phyloP scores from a whole-genome alignment of 352 stramenopile genomes.

The Phytophthora vignae region DNA sequence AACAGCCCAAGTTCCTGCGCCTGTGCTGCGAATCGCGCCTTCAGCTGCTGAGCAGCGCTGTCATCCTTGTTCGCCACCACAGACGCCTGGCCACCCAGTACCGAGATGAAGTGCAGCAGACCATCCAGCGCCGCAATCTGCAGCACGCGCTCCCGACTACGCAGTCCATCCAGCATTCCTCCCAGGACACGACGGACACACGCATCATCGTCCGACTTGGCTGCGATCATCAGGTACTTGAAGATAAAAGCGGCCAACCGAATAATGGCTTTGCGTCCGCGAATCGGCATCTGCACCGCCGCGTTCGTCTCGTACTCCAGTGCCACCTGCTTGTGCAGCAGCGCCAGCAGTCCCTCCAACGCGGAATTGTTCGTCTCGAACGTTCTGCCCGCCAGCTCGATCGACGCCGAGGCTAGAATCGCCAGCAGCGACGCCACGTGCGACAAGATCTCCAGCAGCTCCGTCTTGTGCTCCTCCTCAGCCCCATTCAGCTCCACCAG shows the following conservation, averaged over 20 bases:
- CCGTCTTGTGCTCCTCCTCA: constrained; percentile 17
- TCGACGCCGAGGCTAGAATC: constrained; percentile 65
- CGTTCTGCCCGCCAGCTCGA: constrained; percentile 47
- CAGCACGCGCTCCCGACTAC: constrained; percentile 65
- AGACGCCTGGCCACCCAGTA: constrained; percentile 33
- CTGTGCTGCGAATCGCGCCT: constrained; percentile 59
- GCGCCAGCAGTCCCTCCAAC: constrained; percentile 35
- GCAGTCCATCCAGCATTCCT: constrained; percentile 74
- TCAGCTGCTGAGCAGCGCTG: constrained; percentile 34
- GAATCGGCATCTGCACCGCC: constrained; percentile 40
- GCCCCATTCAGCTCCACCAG: constrained; percentile 41
- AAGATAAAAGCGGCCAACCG: constrained; percentile 81
- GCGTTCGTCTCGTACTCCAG: constrained; percentile 50
- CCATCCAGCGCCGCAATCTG: constrained; percentile 80
- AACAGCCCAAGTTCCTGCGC: constrained; percentile 83
- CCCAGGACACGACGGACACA: constrained; percentile 64
- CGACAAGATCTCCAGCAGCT: constrained; percentile 45
- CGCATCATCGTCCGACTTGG: constrained; percentile 49
- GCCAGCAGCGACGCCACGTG: constrained; percentile 62
- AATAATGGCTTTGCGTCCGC: constrained; percentile 67
- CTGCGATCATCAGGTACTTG: constrained; percentile 69
- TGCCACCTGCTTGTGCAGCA: constrained; percentile 64
- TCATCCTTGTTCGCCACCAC: constrained; percentile 23
- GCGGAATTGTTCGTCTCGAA: constrained; percentile 37
- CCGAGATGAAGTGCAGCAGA: constrained; percentile 80